These are phyloP conservation scores for Trametes coccinea DNA, from an alignment of 768 basidiomycete genomes.

Conservation along the genomic window DNA sequence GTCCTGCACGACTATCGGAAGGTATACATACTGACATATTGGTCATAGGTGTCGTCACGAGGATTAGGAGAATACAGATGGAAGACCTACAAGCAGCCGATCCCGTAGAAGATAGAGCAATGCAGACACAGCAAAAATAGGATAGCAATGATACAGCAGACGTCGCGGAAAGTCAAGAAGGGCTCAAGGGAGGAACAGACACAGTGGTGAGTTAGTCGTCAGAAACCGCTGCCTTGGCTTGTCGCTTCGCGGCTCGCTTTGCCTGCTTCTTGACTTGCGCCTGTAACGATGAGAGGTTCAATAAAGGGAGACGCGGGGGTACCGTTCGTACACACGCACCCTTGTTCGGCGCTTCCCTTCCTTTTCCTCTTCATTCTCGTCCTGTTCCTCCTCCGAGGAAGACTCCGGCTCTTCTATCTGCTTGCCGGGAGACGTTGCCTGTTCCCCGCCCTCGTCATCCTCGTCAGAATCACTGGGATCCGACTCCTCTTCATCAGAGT, in stretches of 20 bases:
- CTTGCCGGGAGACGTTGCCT: conserved; percentile 13
- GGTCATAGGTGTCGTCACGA: conserved; percentile 4
- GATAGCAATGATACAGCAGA: conserved; percentile 24
- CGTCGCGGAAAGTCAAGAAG: neutral
- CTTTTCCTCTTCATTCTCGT: conserved; percentile 25
- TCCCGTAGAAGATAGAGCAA: conserved; percentile 19
- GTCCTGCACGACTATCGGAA: neutral
- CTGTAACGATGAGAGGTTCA: conserved; percentile 8
- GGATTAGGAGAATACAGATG: conserved; percentile 8
- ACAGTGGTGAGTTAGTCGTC: conserved; percentile 10
- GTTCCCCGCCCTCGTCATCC: conserved; percentile 17
- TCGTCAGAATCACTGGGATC: conserved; percentile 16
- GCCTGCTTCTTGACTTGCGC: conserved; percentile 34
- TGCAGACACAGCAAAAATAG: conserved; percentile 19
- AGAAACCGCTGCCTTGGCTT: conserved; percentile 13
- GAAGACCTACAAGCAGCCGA: conserved; percentile 13
- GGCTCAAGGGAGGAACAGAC: neutral
- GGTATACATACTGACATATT: conserved; percentile 10
- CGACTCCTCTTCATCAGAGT: conserved; percentile 33
- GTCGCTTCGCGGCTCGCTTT: conserved; percentile 23
- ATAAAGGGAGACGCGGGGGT: too few species aligned
- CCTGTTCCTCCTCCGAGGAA: conserved; percentile 23
- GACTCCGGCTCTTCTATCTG: conserved; percentile 23
- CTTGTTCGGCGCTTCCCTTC: conserved; percentile 36
- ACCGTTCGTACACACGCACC: conserved; percentile 18